Conservation (phyloP, 2,329 filamentous ascomycete species). For the Botrytis cinerea region DNA sequence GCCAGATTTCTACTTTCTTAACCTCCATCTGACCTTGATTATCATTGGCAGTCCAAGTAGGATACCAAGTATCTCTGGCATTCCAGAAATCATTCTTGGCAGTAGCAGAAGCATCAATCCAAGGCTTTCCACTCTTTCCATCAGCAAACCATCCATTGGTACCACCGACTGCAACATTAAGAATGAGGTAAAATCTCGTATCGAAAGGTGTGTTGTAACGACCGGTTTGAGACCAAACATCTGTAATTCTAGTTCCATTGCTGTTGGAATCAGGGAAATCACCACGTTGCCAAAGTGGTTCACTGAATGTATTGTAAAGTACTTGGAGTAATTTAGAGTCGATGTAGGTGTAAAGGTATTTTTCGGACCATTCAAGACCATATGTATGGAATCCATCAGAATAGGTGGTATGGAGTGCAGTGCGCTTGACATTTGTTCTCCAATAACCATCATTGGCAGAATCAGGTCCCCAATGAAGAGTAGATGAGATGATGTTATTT, state of each 20-base stretch:
- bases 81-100: conserved; percentile 79
- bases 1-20: conserved; percentile 69
- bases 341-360: conserved; percentile 86
- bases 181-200: conserved; percentile 71
- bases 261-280: conserved; percentile 62
- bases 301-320: conserved; percentile 73
- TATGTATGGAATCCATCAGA: conserved; percentile 70
- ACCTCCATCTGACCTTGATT: conserved; percentile 65
- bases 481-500: conserved; percentile 77
- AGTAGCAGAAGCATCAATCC: conserved; percentile 67
- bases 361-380: conserved; percentile 83
- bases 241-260: conserved; percentile 65
- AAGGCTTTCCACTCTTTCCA: conserved; percentile 70
- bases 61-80: conserved; percentile 62
- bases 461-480: conserved; percentile 81
- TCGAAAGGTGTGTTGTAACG: conserved; percentile 71
- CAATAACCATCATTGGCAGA: conserved; percentile 75
- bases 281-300: conserved; percentile 68
- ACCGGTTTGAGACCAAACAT: conserved; percentile 65
- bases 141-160: conserved; percentile 86
- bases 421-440: conserved; percentile 77
- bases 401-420: conserved; percentile 75
- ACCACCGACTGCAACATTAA: conserved; percentile 74
- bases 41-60: conserved; percentile 64
- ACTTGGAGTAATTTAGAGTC: conserved; percentile 79